Conservation (phyloP, 371 early-diverging fungal species). For the Mucor irregularis region DNA sequence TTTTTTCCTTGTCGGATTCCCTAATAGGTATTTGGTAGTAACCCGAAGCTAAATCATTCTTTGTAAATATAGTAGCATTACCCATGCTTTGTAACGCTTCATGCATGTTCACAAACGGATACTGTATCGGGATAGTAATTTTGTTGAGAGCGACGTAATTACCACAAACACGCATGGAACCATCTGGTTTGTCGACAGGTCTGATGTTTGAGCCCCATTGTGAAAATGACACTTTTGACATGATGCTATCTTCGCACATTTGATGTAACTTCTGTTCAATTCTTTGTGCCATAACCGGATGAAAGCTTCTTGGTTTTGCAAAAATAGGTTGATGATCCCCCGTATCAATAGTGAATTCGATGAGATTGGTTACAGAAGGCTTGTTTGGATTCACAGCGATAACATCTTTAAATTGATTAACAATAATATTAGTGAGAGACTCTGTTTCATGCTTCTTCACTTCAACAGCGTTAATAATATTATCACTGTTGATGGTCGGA, state of each 20-base stretch:
- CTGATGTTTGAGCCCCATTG: too few species aligned
- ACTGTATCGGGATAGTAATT: too few species aligned
- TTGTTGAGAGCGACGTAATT: too few species aligned
- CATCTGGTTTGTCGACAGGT: too few species aligned
- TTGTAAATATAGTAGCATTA: background rate
- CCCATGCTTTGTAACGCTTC: constrained; percentile 9
- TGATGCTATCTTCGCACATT: too few species aligned
- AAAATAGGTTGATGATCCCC: constrained; percentile 6
- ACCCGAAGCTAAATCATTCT: constrained; percentile 4
- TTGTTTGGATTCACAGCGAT: constrained; percentile 4
- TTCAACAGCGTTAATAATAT: background rate
- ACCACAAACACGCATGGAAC: too few species aligned
- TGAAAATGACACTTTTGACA: too few species aligned
- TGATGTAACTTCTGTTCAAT: too few species aligned
- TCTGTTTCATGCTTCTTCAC: background rate
- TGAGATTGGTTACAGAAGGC: background rate
- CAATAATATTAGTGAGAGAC: background rate
- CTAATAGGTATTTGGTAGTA: constrained; percentile 7
- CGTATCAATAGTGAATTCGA: constrained; percentile 10
- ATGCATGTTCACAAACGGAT: constrained; percentile 3
- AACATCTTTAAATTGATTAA: constrained; percentile 1
- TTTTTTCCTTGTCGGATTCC: background rate
- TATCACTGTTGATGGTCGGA: background rate
- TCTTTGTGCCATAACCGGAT: too few species aligned
- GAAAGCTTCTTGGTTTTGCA: too few species aligned